phyloP scores from a whole-genome alignment of 306 rosid species.

The Vigna unguiculata region DNA sequence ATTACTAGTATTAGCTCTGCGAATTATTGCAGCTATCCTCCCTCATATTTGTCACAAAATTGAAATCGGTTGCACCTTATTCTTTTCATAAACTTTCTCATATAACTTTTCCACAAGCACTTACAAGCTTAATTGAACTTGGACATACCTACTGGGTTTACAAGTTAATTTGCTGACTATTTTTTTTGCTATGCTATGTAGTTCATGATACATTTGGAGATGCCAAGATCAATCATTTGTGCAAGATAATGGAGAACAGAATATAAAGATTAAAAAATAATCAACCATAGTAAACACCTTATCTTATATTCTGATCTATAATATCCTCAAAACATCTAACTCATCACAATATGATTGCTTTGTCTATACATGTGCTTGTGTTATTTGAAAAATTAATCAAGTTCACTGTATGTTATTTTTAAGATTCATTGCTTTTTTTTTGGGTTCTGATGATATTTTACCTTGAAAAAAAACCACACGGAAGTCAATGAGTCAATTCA shows the following conservation, averaged over 20 bases:
- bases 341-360: conserved; percentile 3
- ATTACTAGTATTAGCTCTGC: not conserved
- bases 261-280: too few relatives aligned
- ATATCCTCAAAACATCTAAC: not conserved
- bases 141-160: too few relatives aligned
- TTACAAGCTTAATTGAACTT: too few relatives aligned
- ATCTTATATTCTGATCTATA: not conserved
- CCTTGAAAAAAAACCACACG: conserved; percentile 28
- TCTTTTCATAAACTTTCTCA: too few relatives aligned
- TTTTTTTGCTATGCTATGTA: too few relatives aligned
- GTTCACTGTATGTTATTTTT: conserved; percentile 23
- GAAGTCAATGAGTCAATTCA: conserved; percentile 63
- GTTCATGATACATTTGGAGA: too few relatives aligned
- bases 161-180: too few relatives aligned
- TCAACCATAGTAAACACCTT: not conserved
- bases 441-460: conserved; percentile 32
- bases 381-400: conserved; percentile 8
- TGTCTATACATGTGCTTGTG: not conserved
- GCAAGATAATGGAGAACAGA: too few relatives aligned
- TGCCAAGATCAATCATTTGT: too few relatives aligned
- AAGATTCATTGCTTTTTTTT: not conserved
- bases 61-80: too few relatives aligned
- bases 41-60: not conserved
- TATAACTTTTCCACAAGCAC: too few relatives aligned
- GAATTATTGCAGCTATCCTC: not conserved